Evolutionary conservation across 1,284 basidiomycete genomes (phyloP).

Genomic region (Megacollybia platyphylla): DNA sequence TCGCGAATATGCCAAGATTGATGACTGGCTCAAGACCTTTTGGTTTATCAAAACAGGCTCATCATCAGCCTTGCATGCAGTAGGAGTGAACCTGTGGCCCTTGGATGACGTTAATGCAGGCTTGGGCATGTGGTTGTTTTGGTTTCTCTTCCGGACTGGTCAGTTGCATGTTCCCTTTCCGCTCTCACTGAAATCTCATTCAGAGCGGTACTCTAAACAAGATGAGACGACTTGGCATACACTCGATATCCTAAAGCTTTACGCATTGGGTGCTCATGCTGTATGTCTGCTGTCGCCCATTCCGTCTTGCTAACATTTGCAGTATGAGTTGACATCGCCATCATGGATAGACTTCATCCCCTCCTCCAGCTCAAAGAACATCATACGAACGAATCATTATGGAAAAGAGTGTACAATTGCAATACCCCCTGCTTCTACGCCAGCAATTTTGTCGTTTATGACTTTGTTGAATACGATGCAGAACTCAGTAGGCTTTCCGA

Average conservation of each 20-base stretch:
- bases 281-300: slow-evolving; percentile 21
- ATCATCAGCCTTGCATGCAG: slow-evolving; percentile 22
- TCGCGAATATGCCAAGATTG: slow-evolving; percentile 35
- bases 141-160: slow-evolving; percentile 55
- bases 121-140: slow-evolving; percentile 64
- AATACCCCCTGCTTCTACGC: slow-evolving; percentile 46
- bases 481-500: slow-evolving; percentile 17
- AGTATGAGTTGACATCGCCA: slow-evolving; percentile 48
- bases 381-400: slow-evolving; percentile 26
- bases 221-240: slow-evolving; percentile 28
- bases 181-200: slow-evolving; percentile 1
- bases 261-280: slow-evolving; percentile 54
- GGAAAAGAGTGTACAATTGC: slow-evolving; percentile 24
- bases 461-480: slow-evolving; percentile 33
- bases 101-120: slow-evolving; percentile 34
- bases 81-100: slow-evolving; percentile 39
- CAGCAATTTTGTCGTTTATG: slow-evolving; percentile 61
- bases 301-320: slow-evolving; percentile 1
- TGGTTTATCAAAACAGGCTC: slow-evolving; percentile 39
- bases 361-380: slow-evolving; percentile 10
- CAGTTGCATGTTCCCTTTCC: slow-evolving; percentile 12
- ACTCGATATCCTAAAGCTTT: slow-evolving; percentile 38
- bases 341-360: slow-evolving; percentile 51
- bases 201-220: slow-evolving; percentile 35
- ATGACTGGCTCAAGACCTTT: slow-evolving; percentile 35